Percentiles rank a stretch among this genome's conserved stretches.
Conservation (phyloP, 2,329 filamentous ascomycete species). For the Clonostachys solani region DNA sequence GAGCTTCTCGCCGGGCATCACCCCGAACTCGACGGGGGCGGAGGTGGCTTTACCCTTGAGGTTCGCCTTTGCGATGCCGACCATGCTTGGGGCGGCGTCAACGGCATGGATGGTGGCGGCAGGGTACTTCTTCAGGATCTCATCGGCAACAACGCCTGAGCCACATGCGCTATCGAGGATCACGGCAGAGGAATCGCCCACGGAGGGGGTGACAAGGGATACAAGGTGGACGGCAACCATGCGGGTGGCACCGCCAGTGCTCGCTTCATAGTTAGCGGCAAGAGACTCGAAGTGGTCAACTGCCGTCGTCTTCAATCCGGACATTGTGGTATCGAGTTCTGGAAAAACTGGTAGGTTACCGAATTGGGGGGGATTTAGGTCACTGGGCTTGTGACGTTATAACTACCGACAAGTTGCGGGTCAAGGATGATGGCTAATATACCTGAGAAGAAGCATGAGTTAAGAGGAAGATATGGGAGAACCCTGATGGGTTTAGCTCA, state of each 20-base stretch:
- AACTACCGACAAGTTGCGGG: too few species aligned
- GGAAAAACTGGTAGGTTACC: too few species aligned
- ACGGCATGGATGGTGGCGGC: slow-evolving; percentile 4
- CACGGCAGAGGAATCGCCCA: background rate
- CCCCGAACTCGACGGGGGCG: slow-evolving; percentile 6
- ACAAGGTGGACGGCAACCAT: background rate
- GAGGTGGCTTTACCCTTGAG: slow-evolving; percentile 4
- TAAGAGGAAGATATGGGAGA: too few species aligned
- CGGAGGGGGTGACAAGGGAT: background rate
- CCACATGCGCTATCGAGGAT: slow-evolving; percentile 18
- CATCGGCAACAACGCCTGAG: slow-evolving; percentile 12
- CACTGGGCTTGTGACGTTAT: too few species aligned
- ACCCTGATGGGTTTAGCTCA: too few species aligned
- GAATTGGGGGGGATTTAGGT: too few species aligned
- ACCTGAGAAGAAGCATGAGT: too few species aligned
- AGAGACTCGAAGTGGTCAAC: background rate
- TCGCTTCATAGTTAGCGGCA: background rate
- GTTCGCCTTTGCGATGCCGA: slow-evolving; percentile 8
- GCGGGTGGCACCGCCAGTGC: background rate
- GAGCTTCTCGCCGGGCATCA: slow-evolving; percentile 13
- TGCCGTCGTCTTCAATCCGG: too few species aligned
- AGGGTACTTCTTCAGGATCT: slow-evolving; percentile 5
- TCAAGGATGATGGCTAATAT: too few species aligned
- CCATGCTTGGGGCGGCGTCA: slow-evolving; percentile 11
- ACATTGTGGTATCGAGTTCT: too few species aligned